Evolutionary conservation across 306 rosid species (phyloP).

Genomic region (Begonia peltatifolia): DNA sequence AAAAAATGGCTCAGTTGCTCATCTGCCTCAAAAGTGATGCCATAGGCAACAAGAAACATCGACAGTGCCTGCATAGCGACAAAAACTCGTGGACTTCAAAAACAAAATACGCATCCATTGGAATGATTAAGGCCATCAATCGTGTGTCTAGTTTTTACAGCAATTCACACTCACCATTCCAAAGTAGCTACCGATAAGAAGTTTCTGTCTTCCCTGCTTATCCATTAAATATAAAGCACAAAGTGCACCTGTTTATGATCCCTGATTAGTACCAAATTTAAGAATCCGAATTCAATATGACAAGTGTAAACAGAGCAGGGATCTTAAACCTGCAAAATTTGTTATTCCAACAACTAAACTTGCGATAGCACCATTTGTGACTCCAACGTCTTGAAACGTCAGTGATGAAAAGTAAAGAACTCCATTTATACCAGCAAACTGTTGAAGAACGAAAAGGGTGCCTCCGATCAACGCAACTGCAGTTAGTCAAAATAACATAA

Average conservation of each 20-base stretch:
- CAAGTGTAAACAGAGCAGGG: conserved; percentile 5
- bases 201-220: conserved; percentile 73
- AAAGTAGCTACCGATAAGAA: conserved; percentile 67
- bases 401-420: conserved; percentile 83
- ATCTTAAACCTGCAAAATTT: conserved; percentile 59
- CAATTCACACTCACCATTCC: conserved; percentile 61
- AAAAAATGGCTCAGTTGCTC: conserved; percentile 43
- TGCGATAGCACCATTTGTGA: conserved; percentile 53
- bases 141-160: background rate
- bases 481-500: conserved; percentile 18
- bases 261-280: conserved; percentile 15
- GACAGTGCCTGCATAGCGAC: conserved; percentile 50
- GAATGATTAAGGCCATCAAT: background rate
- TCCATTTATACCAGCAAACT: conserved; percentile 82
- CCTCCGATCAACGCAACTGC: conserved; percentile 80
- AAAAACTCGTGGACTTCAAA: background rate
- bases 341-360: conserved; percentile 75
- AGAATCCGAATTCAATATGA: conserved; percentile 5
- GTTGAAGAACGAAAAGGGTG: conserved; percentile 76
- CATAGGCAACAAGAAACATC: conserved; percentile 50
- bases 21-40: conserved; percentile 45
- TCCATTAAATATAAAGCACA: conserved; percentile 67
- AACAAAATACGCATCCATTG: no score
- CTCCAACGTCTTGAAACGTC: conserved; percentile 77
- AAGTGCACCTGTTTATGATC: conserved; percentile 45